These are phyloP conservation scores for Coffea canephora DNA, from an alignment of 257 asterid genomes.

Conservation along the genomic window DNA sequence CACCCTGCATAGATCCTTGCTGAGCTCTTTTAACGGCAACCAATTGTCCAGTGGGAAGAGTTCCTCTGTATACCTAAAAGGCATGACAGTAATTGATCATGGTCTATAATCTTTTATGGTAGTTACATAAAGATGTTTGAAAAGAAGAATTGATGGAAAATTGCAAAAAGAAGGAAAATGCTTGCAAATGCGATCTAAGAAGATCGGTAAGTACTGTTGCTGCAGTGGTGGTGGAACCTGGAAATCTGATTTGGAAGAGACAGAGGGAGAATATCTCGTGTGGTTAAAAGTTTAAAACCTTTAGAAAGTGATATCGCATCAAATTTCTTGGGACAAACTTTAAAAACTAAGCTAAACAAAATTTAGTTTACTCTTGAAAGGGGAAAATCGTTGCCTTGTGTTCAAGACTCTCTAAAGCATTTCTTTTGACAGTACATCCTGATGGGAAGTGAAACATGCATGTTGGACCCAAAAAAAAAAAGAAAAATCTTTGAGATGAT, in stretches of 20 bases:
- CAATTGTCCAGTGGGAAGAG: conserved; percentile 57
- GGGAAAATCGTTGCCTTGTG: background rate
- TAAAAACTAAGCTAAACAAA: background rate
- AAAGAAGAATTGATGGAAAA: background rate
- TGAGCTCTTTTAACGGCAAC: conserved; percentile 84
- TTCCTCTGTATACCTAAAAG: conserved; percentile 75
- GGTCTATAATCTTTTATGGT: background rate
- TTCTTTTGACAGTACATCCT: background rate
- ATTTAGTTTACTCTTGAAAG: background rate
- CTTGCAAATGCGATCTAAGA: background rate
- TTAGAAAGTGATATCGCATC: background rate
- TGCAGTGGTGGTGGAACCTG: background rate
- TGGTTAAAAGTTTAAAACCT: background rate
- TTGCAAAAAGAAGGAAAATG: background rate
- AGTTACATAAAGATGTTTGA: background rate
- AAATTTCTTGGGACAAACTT: background rate
- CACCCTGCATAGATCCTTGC: conserved; percentile 74
- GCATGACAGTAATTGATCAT: background rate
- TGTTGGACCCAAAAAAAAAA: background rate
- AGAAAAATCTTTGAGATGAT: background rate
- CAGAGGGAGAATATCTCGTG: background rate
- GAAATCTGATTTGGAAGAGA: background rate
- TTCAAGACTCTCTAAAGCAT: background rate
- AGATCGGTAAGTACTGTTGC: background rate
- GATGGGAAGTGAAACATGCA: background rate